Evolutionary conservation across 1,139 yeast species (phyloP).

Genomic region (Wickerhamomyces sp.): DNA sequence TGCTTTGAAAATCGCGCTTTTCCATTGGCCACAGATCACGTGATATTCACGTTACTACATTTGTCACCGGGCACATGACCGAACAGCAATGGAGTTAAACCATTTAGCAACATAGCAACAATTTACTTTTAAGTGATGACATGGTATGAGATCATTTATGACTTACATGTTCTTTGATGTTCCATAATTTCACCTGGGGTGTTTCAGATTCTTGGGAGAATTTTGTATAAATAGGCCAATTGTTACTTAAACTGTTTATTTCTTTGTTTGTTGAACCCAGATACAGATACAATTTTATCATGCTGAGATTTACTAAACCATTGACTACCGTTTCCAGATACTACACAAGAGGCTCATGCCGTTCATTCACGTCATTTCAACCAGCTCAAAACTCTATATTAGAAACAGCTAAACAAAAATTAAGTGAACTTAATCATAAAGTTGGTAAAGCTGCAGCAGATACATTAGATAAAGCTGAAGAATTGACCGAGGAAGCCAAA

Average conservation of each 20-base stretch:
- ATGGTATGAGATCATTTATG: no score
- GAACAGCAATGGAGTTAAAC: background rate
- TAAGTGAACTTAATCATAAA: constrained; percentile 25
- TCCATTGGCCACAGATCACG: constrained; percentile 1
- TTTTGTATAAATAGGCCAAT: background rate
- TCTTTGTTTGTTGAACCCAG: no score
- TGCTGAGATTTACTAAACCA: background rate
- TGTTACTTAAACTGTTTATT: background rate
- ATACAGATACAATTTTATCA: background rate
- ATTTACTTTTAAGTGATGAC: no score
- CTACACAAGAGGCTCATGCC: background rate
- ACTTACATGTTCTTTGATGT: background rate
- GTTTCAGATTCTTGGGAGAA: no score
- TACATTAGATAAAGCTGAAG: constrained; percentile 25
- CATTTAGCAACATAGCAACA: background rate
- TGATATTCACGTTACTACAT: background rate
- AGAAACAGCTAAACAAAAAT: constrained; percentile 27
- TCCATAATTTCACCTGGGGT: background rate
- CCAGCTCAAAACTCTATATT: constrained; percentile 16
- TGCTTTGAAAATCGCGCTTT: constrained; percentile 1
- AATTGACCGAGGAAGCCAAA: constrained; percentile 16
- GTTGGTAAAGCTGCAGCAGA: constrained; percentile 27
- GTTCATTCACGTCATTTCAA: constrained; percentile 4
- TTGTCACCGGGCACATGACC: background rate
- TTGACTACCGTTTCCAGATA: background rate